Evolutionary conservation across 208 protist genomes (phyloP), one percentile per base, ranked within the genome.

Genomic region (Phytomonas sp.): DNA sequence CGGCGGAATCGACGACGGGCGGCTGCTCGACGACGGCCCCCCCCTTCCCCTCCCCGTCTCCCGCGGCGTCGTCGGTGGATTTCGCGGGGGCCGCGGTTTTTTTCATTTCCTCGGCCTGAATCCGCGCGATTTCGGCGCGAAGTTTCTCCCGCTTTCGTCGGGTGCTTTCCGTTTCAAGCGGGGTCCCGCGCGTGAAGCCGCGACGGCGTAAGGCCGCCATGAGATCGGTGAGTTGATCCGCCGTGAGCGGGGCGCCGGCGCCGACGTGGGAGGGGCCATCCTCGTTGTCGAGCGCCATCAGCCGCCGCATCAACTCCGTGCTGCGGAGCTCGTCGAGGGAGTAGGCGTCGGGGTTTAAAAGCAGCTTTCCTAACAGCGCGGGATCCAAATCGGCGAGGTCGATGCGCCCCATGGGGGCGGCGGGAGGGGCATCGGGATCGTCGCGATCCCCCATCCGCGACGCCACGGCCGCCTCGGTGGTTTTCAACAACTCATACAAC

Each of bases 261-360:
- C 60, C 63, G 34, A 64, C 51, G 20, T 33, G 34, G 17, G 20
- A 23, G n/a, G 31, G 9, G 30, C 60, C 67, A 2, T 67, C 73
- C 32, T 67, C 74, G 59, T 84, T 77, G 63, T 65, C 71, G 68
- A 81, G 75, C 43, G 61, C 81, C 37, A 91, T 72, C 6, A 91
- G 81, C 31, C 66, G 66, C 53, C 65, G 51, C 81, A 85, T 83
- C 23, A 87, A 78, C 70, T 79, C 79, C 20, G 79, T 84, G 68
- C 78, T 29, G 28, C 87, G 79, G 32, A 89, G 81, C 23, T 80
- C 78, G 30, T 87, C 81, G 1, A 91, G 71, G 31, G 80, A 78
- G 40, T 51, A 51, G 71, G 84, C 90, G 31, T 68, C 70, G 6
- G 79, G 43, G 11, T 75, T 75, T 3, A 36, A 62, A 33, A 85